These are phyloP conservation scores for Cercophora newfieldiana DNA, from an alignment of 495 filamentous ascomycete genomes.

Conservation along the genomic window DNA sequence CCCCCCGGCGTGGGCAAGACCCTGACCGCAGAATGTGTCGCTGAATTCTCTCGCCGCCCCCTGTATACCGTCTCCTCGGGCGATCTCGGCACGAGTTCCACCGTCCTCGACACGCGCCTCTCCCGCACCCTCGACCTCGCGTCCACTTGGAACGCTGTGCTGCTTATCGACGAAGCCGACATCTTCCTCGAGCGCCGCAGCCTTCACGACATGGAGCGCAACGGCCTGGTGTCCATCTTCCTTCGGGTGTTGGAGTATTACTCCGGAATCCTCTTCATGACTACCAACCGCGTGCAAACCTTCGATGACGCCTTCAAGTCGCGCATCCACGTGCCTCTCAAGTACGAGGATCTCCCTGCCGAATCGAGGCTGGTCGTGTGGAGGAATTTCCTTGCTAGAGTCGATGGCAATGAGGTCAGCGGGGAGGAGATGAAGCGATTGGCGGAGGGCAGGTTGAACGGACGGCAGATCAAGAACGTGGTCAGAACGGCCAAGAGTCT, in stretches of 20 bases:
- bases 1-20: slow-evolving; percentile 55
- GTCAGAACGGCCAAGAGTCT: slow-evolving; percentile 23
- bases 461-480: slow-evolving; percentile 25
- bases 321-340: slow-evolving; percentile 49
- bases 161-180: slow-evolving; percentile 59
- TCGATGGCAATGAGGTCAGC: not conserved
- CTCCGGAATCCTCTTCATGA: slow-evolving; percentile 49
- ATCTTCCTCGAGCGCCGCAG: slow-evolving; percentile 34
- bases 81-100: slow-evolving; percentile 23
- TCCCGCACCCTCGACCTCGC: slow-evolving; percentile 81
- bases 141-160: slow-evolving; percentile 76
- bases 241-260: slow-evolving; percentile 53
- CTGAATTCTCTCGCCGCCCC: slow-evolving; percentile 42
- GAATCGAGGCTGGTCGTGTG: slow-evolving; percentile 34
- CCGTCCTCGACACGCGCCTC: slow-evolving; percentile 70
- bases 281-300: slow-evolving; percentile 38
- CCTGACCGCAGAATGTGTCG: slow-evolving; percentile 47
- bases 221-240: slow-evolving; percentile 52
- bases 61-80: slow-evolving; percentile 48
- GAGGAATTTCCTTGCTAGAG: slow-evolving; percentile 28
- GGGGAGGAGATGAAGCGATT: slow-evolving; percentile 3
- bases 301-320: slow-evolving; percentile 54
- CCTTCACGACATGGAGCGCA: slow-evolving; percentile 39
- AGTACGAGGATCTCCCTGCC: slow-evolving; percentile 32
- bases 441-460: slow-evolving; percentile 16